Percentiles rank a stretch among this genome's conserved stretches.
These are phyloP conservation scores for Aspergillus cejpii DNA, from an alignment of 2,329 filamentous ascomycete species.

Conservation along the genomic window DNA sequence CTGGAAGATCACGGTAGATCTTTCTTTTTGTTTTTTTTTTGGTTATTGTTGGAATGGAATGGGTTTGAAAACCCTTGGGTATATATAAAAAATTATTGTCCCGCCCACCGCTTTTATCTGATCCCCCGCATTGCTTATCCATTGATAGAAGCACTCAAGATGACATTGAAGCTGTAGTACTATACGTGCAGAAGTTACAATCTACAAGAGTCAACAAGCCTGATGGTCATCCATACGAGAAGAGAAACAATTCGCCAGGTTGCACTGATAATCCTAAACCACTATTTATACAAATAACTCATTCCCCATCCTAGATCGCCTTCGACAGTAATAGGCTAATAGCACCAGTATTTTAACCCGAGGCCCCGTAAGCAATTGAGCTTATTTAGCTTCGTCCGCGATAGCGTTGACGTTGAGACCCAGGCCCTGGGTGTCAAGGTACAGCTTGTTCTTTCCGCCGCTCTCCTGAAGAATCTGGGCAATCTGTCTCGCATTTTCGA, in stretches of 20 bases:
- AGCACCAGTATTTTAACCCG: conserved; percentile 11
- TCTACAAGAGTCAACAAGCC: too few species aligned
- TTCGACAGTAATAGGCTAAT: conserved; percentile 20
- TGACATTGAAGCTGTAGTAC: background rate
- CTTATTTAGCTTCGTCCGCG: conserved; percentile 29
- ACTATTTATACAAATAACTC: conserved; percentile 35
- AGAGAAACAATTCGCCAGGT: conserved; percentile 30
- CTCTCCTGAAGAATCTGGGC: conserved; percentile 80
- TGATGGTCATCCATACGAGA: too few species aligned
- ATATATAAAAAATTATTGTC: conserved; percentile 1
- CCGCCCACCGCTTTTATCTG: background rate
- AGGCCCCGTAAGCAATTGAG: conserved; percentile 6
- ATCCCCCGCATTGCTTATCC: background rate
- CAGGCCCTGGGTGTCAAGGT: conserved; percentile 83
- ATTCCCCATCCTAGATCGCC: conserved; percentile 18
- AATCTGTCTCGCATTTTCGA: conserved; percentile 89
- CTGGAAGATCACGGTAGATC: background rate
- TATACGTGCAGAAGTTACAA: too few species aligned
- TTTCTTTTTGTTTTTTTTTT: background rate
- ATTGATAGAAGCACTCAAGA: background rate
- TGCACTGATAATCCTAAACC: conserved; percentile 25
- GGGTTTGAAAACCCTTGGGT: background rate
- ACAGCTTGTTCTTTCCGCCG: conserved; percentile 84
- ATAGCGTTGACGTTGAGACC: conserved; percentile 69
- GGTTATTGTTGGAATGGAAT: background rate